Percentiles rank a stretch among this genome's conserved stretches.
phyloP scores from a whole-genome alignment of 202 grass and related monocot species.

The Hordeum pubiflorum region DNA sequence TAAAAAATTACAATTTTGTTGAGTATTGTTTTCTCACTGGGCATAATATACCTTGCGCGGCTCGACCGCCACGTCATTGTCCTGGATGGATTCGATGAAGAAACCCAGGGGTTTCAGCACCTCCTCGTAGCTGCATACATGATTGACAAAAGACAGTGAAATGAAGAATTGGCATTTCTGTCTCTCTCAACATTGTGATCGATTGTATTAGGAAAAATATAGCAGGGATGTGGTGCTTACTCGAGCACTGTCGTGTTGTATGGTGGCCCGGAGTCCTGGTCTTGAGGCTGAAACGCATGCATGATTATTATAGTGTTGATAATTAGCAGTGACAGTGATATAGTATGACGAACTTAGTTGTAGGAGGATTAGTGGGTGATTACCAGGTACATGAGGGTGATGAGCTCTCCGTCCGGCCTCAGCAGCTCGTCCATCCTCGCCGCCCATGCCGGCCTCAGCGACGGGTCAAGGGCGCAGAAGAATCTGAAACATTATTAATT shows the following conservation, averaged over 20 bases:
- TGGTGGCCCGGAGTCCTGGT: not conserved
- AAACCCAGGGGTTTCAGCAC: not conserved
- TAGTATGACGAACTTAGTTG: too few relatives aligned
- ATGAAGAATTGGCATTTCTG: not conserved
- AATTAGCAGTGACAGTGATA: not conserved
- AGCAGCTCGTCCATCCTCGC: slow-evolving; percentile 52
- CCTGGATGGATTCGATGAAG: not conserved
- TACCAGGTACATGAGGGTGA: slow-evolving; percentile 83
- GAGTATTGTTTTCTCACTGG: not conserved
- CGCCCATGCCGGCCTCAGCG: slow-evolving; percentile 57
- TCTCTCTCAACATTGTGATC: not conserved
- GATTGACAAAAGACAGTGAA: too few relatives aligned
- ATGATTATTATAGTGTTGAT: not conserved
- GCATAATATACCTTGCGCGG: not conserved
- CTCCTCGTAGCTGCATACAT: not conserved
- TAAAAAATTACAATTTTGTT: too few relatives aligned
- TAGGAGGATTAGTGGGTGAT: not conserved
- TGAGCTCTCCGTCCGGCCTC: slow-evolving; percentile 63
- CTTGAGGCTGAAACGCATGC: not conserved
- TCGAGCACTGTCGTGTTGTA: not conserved
- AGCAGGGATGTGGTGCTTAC: not conserved
- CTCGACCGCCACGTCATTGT: not conserved
- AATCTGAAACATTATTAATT: not conserved
- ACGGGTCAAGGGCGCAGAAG: slow-evolving; percentile 66
- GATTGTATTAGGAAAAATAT: not conserved